Percentiles rank a stretch among this genome's conserved stretches.
phyloP scores from a whole-genome alignment of 768 basidiomycete species.

The Kwoniella dejecticola region DNA sequence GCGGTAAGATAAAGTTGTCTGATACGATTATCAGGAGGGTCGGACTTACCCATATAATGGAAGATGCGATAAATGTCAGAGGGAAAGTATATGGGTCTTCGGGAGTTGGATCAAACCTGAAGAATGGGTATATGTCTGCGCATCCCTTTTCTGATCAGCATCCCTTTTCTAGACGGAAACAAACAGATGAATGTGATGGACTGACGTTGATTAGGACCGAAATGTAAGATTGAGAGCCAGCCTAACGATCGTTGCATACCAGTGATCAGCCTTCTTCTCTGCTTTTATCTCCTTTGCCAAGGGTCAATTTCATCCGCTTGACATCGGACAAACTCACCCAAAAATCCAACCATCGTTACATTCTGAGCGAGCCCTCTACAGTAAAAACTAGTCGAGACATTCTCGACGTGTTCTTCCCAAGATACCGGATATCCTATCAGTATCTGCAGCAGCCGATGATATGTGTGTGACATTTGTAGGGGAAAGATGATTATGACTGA shows the following conservation, averaged over 20 bases:
- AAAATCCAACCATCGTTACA: constrained; percentile 55
- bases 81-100: constrained; percentile 59
- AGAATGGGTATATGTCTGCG: constrained; percentile 58
- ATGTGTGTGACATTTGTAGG: constrained; percentile 56
- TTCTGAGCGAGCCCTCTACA: constrained; percentile 58
- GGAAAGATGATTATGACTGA: constrained; percentile 57
- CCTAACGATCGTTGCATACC: constrained; percentile 36
- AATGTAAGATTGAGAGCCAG: constrained; percentile 57
- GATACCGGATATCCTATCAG: constrained; percentile 53
- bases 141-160: not conserved
- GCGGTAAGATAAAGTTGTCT: no score
- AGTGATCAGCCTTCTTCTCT: not conserved
- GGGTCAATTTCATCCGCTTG: no score
- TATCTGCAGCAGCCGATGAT: constrained; percentile 52
- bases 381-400: constrained; percentile 55
- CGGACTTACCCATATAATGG: constrained; percentile 55
- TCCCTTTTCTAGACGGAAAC: not conserved
- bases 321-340: constrained; percentile 17
- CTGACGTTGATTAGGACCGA: constrained; percentile 56
- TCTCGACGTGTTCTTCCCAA: constrained; percentile 57
- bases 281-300: no score
- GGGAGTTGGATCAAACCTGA: constrained; percentile 53
- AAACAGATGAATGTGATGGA: not conserved
- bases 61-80: constrained; percentile 57
- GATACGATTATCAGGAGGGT: not conserved